Base-by-base conservation (phyloP, 148 eudicot species). In the Chenopodium formosanum region DNA sequence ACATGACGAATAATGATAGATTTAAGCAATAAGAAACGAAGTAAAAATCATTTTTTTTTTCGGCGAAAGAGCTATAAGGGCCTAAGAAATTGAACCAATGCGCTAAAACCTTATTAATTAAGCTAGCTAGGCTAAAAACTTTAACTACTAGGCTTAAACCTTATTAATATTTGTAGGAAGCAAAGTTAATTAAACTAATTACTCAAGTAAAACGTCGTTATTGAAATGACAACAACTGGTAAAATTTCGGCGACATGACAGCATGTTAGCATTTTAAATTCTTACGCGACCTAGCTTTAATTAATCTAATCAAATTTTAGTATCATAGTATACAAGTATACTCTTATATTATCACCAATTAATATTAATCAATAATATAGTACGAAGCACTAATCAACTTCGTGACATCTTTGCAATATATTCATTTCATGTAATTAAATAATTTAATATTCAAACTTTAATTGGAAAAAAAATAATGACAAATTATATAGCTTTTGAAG, bases 161-260 rank as follows among this genome's bases (percentile, higher is more conserved):
- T 40, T 40, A 40, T 40, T 40, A 40, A 40, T 40, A 5, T 5
- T 40, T 40, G 44, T 74, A 64, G 73, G 72, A 81, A 14, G 50
- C 14, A 31, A 47, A 75, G 13, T 29, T 76, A 31, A 75, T 29
- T 76, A 31, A 75, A 19, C 74, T 67, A 58, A 76, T 62, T 34
- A 78, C 56, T 34, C 29, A 32, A 19, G 69, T 56, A 75, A 79
- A 73, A 0, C 79, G 80, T 80, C 80, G 75, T 77, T 76, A 31
- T 73, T 58, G 87, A 84, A 50, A 83, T 84, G 88, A 82, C 73
- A 76, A 68, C 76, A 79, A 84, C 79, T 77, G 13, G 78, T 80
- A 77, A 70, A 65, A 63, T 82, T 80, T 84, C 88, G 82, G 82
- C 82, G 83, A 82, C 81, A 83, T 82, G 84, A 85, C 79, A 70